phyloP scores from a whole-genome alignment of 2,329 filamentous ascomycete species.

The Fusarium odoratissimum region DNA sequence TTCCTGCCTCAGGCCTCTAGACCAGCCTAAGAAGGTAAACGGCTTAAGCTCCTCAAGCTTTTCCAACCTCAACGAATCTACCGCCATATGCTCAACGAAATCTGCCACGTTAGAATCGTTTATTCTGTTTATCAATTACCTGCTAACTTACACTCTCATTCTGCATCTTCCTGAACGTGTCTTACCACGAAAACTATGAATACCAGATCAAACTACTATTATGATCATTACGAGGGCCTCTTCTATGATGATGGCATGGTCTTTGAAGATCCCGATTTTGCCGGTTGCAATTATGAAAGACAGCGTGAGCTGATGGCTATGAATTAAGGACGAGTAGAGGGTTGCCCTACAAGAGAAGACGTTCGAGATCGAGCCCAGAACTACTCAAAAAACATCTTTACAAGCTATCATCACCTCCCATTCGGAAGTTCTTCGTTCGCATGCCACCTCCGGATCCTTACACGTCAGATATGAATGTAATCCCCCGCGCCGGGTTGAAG shows the following conservation, averaged over 20 bases:
- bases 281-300: rapidly evolving
- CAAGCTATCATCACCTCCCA: neutral
- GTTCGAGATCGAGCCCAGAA: neutral
- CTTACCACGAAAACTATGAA: neutral
- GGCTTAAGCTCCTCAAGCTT: neutral
- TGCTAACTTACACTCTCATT: neutral
- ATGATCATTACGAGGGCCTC: neutral
- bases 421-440: neutral
- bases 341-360: neutral
- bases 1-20: rapidly evolving
- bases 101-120: neutral
- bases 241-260: rapidly evolving
- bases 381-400: neutral
- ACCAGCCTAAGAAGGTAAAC: neutral
- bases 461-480: neutral
- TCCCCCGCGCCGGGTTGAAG: neutral
- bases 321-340: rapidly evolving
- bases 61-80: neutral
- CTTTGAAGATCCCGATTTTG: neutral
- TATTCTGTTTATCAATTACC: too few relatives aligned
- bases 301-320: neutral
- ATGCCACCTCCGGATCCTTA: neutral
- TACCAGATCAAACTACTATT: neutral
- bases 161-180: too few relatives aligned
- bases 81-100: neutral